Conservation (phyloP, 495 filamentous ascomycete species). For the Saxispiralis lemnorum region DNA sequence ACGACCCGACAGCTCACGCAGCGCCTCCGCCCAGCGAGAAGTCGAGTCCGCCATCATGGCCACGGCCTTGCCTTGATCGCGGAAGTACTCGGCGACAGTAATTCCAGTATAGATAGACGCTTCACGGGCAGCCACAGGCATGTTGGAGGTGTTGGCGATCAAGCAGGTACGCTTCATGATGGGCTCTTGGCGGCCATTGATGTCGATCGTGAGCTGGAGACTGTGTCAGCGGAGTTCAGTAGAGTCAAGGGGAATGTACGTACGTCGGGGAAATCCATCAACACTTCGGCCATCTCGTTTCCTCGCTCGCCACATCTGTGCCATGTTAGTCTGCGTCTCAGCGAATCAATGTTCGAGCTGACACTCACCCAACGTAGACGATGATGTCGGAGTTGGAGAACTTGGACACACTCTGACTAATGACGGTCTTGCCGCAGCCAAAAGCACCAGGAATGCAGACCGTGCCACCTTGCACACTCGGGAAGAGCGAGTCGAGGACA, state of each 20-base stretch:
- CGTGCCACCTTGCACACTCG: conserved; percentile 89
- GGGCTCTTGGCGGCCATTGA: conserved; percentile 83
- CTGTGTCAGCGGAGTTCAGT: conserved; percentile 5
- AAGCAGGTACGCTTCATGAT: conserved; percentile 99
- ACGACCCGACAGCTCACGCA: conserved; percentile 97
- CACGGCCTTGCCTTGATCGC: conserved; percentile 92
- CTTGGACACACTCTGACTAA: conserved; percentile 93
- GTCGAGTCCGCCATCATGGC: conserved; percentile 99
- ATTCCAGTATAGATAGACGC: conserved; percentile 99
- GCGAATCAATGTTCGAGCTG: neutral
- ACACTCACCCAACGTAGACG: conserved; percentile 62
- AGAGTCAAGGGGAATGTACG: neutral
- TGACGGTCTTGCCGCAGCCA: conserved; percentile 98
- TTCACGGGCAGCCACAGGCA: conserved; percentile 97
- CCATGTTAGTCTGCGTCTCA: neutral
- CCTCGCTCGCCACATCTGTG: conserved; percentile 72
- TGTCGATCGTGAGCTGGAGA: conserved; percentile 60
- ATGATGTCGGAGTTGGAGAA: conserved; percentile 99
- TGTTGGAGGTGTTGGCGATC: conserved; percentile 98
- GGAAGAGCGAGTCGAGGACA: conserved; percentile 94
- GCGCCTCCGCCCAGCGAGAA: conserved; percentile 93
- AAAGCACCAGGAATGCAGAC: conserved; percentile 97
- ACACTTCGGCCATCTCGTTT: conserved; percentile 98
- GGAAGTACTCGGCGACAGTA: conserved; percentile 94
- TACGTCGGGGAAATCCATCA: conserved; percentile 96